These are phyloP conservation scores for Malassezia dermatis DNA, from an alignment of 1,284 basidiomycete genomes.

Conservation along the genomic window DNA sequence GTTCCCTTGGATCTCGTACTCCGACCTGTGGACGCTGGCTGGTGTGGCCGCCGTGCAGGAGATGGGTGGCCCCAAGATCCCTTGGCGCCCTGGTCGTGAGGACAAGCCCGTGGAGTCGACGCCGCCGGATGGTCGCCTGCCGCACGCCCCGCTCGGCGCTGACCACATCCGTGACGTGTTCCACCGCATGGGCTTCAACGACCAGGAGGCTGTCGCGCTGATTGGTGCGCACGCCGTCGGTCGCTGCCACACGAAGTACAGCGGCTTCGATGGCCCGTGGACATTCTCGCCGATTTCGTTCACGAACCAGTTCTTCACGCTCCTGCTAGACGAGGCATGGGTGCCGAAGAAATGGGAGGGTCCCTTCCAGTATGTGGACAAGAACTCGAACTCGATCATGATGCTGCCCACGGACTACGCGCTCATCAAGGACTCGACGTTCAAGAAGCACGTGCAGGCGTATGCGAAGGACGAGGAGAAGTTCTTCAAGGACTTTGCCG, in stretches of 20 bases:
- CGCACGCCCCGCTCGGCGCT: conserved; percentile 72
- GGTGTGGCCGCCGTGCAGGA: conserved; percentile 52
- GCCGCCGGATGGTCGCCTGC: conserved; percentile 51
- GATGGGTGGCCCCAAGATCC: conserved; percentile 52
- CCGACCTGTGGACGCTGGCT: conserved; percentile 50
- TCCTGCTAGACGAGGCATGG: conserved; percentile 52
- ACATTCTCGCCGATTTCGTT: conserved; percentile 42
- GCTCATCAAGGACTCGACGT: conserved; percentile 31
- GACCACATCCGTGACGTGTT: conserved; percentile 68
- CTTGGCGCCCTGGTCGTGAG: conserved; percentile 51
- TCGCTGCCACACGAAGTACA: conserved; percentile 39
- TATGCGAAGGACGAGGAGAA: conserved; percentile 45
- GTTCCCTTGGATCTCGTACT: conserved; percentile 53
- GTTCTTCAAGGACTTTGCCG: conserved; percentile 44
- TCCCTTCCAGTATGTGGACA: conserved; percentile 87
- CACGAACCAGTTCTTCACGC: conserved; percentile 44
- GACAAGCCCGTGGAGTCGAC: conserved; percentile 50
- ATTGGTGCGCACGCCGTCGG: conserved; percentile 55
- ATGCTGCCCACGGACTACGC: conserved; percentile 55
- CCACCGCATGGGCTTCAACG: conserved; percentile 59
- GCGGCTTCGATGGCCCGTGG: conserved; percentile 47
- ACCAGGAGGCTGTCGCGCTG: conserved; percentile 60
- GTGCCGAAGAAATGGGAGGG: conserved; percentile 65
- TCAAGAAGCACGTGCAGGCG: conserved; percentile 37
- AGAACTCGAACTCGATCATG: conserved; percentile 76